phyloP scores from a whole-genome alignment of 495 filamentous ascomycete genomes.

The Penicillium longicatenatum region DNA sequence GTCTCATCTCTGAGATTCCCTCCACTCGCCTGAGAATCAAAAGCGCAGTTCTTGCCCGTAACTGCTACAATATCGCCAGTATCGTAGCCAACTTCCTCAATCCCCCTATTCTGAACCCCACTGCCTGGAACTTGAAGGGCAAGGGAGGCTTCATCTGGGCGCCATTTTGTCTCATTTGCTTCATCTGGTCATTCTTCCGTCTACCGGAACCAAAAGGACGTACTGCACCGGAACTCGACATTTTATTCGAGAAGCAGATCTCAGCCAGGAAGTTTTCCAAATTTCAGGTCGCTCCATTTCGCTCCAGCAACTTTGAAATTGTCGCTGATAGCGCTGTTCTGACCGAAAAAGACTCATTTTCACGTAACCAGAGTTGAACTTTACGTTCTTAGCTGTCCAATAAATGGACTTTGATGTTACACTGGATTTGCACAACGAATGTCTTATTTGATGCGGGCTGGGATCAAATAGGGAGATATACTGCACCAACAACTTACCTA shows the following conservation, averaged over 20 bases:
- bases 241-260: constrained; percentile 38
- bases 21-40: constrained; percentile 62
- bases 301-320: constrained; percentile 17
- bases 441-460: too few relatives aligned
- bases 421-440: background rate
- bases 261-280: constrained; percentile 40
- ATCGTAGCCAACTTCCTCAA: constrained; percentile 67
- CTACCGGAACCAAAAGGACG: constrained; percentile 62
- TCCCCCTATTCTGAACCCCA: constrained; percentile 53
- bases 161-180: constrained; percentile 45
- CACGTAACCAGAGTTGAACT: background rate
- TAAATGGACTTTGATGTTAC: background rate
- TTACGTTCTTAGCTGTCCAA: background rate
- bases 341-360: background rate
- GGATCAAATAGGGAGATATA: too few relatives aligned
- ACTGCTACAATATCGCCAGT: constrained; percentile 56
- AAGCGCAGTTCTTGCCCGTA: constrained; percentile 62
- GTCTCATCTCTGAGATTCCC: constrained; percentile 62
- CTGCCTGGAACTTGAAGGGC: constrained; percentile 56
- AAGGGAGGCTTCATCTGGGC: constrained; percentile 72
- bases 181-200: constrained; percentile 51
- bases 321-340: background rate
- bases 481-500: too few relatives aligned
- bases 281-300: constrained; percentile 59
- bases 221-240: constrained; percentile 60